A percentile compares a stretch with the other conserved stretches of the same genome.
Evolutionary conservation across 169 alveolate genomes (phyloP).

Genomic region (Miamiensis avidus): DNA sequence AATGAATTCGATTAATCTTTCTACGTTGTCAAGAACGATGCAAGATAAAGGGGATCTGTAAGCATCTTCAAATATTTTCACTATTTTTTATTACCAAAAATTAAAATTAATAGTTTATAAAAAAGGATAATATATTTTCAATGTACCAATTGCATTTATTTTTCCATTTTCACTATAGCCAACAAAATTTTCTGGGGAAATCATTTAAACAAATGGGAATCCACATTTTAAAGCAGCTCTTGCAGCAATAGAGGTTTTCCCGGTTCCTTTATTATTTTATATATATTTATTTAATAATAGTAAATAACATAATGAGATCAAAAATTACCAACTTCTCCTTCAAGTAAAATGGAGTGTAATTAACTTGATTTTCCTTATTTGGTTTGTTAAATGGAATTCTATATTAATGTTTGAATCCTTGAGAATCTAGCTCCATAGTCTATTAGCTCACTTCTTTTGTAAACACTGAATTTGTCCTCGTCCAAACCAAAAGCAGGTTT

Average conservation of each 20-base stretch:
- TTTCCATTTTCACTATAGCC: conserved; percentile 90
- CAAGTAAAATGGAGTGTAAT: conserved; percentile 92
- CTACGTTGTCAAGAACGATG: conserved; percentile 97
- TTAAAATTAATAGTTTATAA: too few relatives aligned
- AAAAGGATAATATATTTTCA: background rate
- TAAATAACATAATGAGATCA: too few relatives aligned
- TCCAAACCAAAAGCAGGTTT: conserved; percentile 98
- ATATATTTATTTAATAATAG: too few relatives aligned
- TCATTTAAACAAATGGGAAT: conserved; percentile 96
- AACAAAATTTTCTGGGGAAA: conserved; percentile 96
- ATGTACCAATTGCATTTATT: background rate
- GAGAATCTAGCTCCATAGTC: conserved; percentile 90
- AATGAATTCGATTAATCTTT: conserved; percentile 96
- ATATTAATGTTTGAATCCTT: conserved; percentile 78
- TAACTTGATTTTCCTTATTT: conserved; percentile 72
- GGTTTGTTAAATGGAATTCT: conserved; percentile 30
- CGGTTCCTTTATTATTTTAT: conserved; percentile 88
- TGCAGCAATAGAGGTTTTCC: conserved; percentile 98
- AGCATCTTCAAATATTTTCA: conserved; percentile 98
- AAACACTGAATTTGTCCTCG: conserved; percentile 79
- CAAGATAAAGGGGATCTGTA: conserved; percentile 93
- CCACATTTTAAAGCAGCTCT: conserved; percentile 92
- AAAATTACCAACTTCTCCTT: conserved; percentile 77
- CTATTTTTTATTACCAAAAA: conserved; percentile 43
- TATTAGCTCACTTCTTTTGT: conserved; percentile 90